Evolutionary conservation across 2,329 filamentous ascomycete species (phyloP).

Genomic region (Penicillium sp.): DNA sequence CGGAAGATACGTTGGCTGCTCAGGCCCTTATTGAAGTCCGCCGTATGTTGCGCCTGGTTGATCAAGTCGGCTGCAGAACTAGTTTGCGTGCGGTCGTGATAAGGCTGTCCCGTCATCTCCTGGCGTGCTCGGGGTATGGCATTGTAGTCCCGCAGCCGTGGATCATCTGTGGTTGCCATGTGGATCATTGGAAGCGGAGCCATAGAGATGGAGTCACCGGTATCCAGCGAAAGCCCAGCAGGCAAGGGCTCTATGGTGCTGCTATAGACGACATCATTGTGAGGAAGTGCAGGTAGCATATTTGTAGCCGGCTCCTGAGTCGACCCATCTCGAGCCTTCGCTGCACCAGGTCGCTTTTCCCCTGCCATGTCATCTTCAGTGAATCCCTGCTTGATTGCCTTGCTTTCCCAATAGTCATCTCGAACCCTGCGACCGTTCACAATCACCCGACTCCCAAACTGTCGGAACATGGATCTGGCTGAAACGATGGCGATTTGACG

Average conservation of each 20-base stretch:
- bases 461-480: conserved; percentile 95
- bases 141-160: conserved; percentile 77
- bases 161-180: conserved; percentile 73
- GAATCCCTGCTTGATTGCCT: conserved; percentile 95
- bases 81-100: conserved; percentile 81
- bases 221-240: conserved; percentile 70
- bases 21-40: conserved; percentile 85
- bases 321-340: conserved; percentile 81
- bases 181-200: conserved; percentile 83
- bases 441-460: conserved; percentile 94
- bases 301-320: conserved; percentile 67
- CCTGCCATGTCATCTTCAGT: conserved; percentile 95
- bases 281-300: conserved; percentile 62
- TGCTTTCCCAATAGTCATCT: conserved; percentile 98
- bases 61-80: conserved; percentile 76
- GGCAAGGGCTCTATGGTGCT: conserved; percentile 70
- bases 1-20: conserved; percentile 79
- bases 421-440: conserved; percentile 85
- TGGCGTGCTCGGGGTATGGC: conserved; percentile 83
- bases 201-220: conserved; percentile 61
- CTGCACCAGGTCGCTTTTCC: conserved; percentile 90
- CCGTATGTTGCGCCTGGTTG: conserved; percentile 82
- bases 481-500: conserved; percentile 98
- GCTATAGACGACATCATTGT: conserved; percentile 87
- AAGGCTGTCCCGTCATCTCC: conserved; percentile 82